A percentile compares a stretch with the other conserved stretches of the same genome.
Evolutionary conservation across 2,329 filamentous ascomycete genomes (phyloP).

Genomic region (Apiospora sp.): DNA sequence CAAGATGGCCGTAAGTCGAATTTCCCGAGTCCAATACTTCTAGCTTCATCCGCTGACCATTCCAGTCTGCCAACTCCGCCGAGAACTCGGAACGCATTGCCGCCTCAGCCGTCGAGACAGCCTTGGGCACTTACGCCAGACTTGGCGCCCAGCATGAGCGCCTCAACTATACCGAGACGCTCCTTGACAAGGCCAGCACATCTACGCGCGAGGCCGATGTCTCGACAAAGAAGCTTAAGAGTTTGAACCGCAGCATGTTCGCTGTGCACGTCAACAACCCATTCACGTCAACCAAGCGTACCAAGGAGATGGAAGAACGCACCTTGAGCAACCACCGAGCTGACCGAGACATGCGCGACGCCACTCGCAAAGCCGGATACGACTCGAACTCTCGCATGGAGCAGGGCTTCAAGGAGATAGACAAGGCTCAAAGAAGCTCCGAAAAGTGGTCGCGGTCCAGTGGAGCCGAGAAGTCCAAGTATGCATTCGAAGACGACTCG

Average conservation of each 20-base stretch:
- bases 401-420: conserved; percentile 43
- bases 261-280: conserved; percentile 80
- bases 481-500: conserved; percentile 77
- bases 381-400: conserved; percentile 63
- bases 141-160: conserved; percentile 82
- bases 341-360: conserved; percentile 71
- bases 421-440: conserved; percentile 23
- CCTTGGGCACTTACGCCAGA: conserved; percentile 74
- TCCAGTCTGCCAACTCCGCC: conserved; percentile 57
- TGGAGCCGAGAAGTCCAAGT: conserved; percentile 73
- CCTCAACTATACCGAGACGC: conserved; percentile 82
- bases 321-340: conserved; percentile 73
- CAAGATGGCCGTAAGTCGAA: conserved; percentile 65
- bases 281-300: conserved; percentile 75
- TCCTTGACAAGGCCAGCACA: conserved; percentile 80
- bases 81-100: conserved; percentile 74
- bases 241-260: conserved; percentile 90
- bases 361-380: conserved; percentile 64
- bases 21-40: background rate
- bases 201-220: conserved; percentile 81
- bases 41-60: background rate
- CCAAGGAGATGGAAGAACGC: conserved; percentile 70
- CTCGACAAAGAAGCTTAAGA: conserved; percentile 83
- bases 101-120: conserved; percentile 74
- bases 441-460: conserved; percentile 39